Conservation (phyloP, 208 protist species). For the Strigomonas galati region DNA sequence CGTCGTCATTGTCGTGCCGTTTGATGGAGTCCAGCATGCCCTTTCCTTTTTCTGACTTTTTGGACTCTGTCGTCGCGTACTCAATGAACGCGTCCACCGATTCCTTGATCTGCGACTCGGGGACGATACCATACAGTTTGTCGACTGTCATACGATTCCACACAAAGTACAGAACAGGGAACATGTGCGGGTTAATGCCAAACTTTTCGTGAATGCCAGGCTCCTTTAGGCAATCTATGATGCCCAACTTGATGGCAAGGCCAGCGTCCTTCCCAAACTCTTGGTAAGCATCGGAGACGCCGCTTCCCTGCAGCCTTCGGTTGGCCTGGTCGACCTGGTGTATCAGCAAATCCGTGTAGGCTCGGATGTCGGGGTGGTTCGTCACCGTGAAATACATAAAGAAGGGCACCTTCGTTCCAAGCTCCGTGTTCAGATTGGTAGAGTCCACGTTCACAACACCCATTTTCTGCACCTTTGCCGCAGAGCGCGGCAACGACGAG, state of each 20-base stretch:
- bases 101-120: slow-evolving; percentile 83
- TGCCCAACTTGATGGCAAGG: slow-evolving; percentile 78
- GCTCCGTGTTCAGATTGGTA: slow-evolving; percentile 65
- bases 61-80: slow-evolving; percentile 55
- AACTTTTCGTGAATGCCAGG: slow-evolving; percentile 63
- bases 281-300: slow-evolving; percentile 58
- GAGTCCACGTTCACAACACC: slow-evolving; percentile 69
- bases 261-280: slow-evolving; percentile 78
- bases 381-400: slow-evolving; percentile 83
- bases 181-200: slow-evolving; percentile 67
- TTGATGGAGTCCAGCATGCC: slow-evolving; percentile 57
- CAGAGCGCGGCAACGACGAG: background rate
- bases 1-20: slow-evolving; percentile 75
- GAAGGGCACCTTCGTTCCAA: slow-evolving; percentile 72
- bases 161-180: slow-evolving; percentile 85
- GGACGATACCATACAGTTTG: slow-evolving; percentile 75
- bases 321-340: slow-evolving; percentile 77
- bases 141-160: slow-evolving; percentile 59
- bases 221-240: slow-evolving; percentile 75
- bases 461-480: slow-evolving; percentile 8
- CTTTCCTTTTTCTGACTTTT: slow-evolving; percentile 58
- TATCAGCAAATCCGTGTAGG: slow-evolving; percentile 56
- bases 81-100: slow-evolving; percentile 85
- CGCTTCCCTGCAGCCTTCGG: slow-evolving; percentile 33
- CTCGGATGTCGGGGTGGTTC: slow-evolving; percentile 63